These are phyloP conservation scores for Debaryomyces sp. DNA, from an alignment of 1,139 yeast species.

Conservation along the genomic window DNA sequence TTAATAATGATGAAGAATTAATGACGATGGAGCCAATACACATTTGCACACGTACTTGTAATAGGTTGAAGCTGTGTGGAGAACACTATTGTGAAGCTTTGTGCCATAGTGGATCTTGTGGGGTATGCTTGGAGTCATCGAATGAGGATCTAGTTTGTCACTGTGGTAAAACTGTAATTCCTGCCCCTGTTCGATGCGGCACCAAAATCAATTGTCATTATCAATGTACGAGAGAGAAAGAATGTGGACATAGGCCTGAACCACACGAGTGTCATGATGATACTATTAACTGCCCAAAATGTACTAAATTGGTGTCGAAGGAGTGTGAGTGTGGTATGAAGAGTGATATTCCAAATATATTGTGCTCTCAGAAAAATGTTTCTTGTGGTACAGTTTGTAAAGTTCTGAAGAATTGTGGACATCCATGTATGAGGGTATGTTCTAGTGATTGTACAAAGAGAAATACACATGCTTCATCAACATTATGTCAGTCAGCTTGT, in stretches of 20 bases:
- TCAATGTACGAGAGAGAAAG: constrained; percentile 62
- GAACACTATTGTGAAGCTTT: constrained; percentile 70
- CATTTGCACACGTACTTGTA: constrained; percentile 74
- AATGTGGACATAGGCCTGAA: constrained; percentile 79
- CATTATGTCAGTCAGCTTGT: constrained; percentile 59
- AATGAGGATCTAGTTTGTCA: constrained; percentile 81
- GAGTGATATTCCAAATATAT: constrained; percentile 57
- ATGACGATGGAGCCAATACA: constrained; percentile 75
- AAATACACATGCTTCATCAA: constrained; percentile 33
- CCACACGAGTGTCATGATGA: constrained; percentile 78
- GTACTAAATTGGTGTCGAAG: constrained; percentile 68
- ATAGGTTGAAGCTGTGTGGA: constrained; percentile 69
- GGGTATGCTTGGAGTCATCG: constrained; percentile 81
- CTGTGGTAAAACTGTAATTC: constrained; percentile 79
- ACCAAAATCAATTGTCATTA: constrained; percentile 68
- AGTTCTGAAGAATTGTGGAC: constrained; percentile 64
- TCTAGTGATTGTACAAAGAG: constrained; percentile 40
- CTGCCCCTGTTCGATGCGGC: constrained; percentile 92
- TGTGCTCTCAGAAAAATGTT: constrained; percentile 69
- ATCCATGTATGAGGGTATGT: constrained; percentile 65
- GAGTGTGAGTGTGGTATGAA: constrained; percentile 73
- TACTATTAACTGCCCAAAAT: constrained; percentile 67
- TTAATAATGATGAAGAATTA: constrained; percentile 44
- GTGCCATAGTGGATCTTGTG: constrained; percentile 86
- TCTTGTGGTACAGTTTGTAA: constrained; percentile 76